These are phyloP conservation scores for Boechera retrofracta DNA, from an alignment of 345 rosid genomes.

Conservation along the genomic window DNA sequence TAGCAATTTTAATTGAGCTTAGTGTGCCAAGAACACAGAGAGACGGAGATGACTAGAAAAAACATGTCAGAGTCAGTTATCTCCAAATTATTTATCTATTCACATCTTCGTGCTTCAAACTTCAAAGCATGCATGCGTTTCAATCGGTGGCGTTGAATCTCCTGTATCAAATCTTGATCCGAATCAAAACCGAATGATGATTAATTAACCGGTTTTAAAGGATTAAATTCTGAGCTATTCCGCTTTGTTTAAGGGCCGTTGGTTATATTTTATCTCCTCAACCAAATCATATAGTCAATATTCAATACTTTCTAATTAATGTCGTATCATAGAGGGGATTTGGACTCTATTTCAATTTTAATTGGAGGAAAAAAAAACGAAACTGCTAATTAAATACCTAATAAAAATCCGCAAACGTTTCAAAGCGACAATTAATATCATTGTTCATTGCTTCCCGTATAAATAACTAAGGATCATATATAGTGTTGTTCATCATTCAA, in stretches of 20 bases:
- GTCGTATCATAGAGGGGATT: neutral
- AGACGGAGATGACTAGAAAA: no score
- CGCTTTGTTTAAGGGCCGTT: neutral
- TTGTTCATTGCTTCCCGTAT: neutral
- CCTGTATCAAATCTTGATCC: no score
- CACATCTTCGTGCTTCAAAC: no score
- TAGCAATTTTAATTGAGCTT: neutral
- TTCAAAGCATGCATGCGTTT: no score
- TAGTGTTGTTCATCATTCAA: neutral
- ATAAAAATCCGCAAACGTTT: neutral
- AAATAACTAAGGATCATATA: neutral
- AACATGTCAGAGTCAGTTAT: no score
- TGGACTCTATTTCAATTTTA: neutral
- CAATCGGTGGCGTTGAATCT: no score
- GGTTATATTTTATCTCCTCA: slow-evolving; percentile 6
- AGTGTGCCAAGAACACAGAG: no score
- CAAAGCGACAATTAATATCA: neutral
- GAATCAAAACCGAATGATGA: neutral
- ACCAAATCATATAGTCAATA: neutral
- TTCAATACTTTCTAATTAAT: neutral
- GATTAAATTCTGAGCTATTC: neutral
- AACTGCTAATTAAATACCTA: neutral
- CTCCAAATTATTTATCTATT: no score
- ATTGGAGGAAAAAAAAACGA: neutral
- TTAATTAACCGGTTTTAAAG: neutral